Percentiles rank a stretch among this genome's conserved stretches.
phyloP scores from a whole-genome alignment of 495 filamentous ascomycete species.

The Talaromyces nanjingensis region DNA sequence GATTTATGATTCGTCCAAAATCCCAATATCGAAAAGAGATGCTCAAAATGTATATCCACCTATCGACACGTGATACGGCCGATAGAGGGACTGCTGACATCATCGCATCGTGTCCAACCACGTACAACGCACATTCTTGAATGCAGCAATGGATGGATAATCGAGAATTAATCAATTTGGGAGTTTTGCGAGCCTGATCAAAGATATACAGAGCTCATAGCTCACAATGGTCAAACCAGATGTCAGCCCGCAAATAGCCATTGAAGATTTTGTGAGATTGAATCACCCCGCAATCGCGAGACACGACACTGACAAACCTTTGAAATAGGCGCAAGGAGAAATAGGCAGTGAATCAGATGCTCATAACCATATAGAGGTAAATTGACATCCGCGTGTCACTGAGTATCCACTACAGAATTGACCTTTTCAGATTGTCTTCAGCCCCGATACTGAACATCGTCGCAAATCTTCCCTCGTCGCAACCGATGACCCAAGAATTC shows the following conservation, averaged over 20 bases:
- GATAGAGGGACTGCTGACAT: neutral
- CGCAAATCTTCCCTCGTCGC: conserved; percentile 78
- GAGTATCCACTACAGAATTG: neutral
- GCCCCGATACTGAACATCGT: conserved; percentile 61
- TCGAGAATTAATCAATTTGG: neutral
- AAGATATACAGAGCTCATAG: neutral
- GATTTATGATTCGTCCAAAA: too few relatives aligned
- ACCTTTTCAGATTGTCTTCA: conserved; percentile 61
- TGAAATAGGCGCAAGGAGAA: conserved; percentile 24
- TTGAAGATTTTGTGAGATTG: conserved; percentile 4
- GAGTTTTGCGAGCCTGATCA: neutral
- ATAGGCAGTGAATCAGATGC: conserved; percentile 34
- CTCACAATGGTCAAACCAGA: neutral
- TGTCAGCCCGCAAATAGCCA: neutral
- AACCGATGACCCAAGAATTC: conserved; percentile 39
- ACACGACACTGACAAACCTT: neutral
- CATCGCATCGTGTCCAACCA: neutral
- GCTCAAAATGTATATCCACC: neutral
- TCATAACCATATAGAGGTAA: conserved; percentile 45
- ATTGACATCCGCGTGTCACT: neutral
- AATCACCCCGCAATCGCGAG: neutral
- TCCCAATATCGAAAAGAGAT: neutral
- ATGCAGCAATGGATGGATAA: neutral
- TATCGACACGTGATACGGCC: neutral
- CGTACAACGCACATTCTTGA: neutral